These are phyloP conservation scores for Euphorbia peplus DNA, from an alignment of 345 rosid species.

Conservation along the genomic window DNA sequence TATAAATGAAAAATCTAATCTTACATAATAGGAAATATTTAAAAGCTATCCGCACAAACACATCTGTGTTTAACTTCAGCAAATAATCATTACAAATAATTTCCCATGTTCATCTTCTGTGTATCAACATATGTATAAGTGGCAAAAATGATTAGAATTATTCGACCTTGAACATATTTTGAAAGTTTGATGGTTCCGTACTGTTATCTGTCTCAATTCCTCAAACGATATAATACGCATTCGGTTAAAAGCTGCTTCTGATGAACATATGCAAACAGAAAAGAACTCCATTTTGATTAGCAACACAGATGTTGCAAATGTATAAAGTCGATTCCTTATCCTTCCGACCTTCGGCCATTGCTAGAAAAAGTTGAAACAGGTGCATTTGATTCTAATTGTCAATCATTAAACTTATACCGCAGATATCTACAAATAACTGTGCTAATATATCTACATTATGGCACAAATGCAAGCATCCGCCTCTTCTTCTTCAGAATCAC, in stretches of 20 bases:
- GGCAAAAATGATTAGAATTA: not conserved
- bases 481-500: slow-evolving; percentile 83
- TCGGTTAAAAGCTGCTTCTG: slow-evolving; percentile 16
- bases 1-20: not conserved
- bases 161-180: not conserved
- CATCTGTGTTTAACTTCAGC: not conserved
- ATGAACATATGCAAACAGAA: slow-evolving; percentile 7
- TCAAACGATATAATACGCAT: not conserved
- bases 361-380: slow-evolving; percentile 22
- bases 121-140: not conserved
- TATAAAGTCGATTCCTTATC: slow-evolving; percentile 24
- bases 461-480: slow-evolving; percentile 76
- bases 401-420: slow-evolving; percentile 12
- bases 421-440: slow-evolving; percentile 17
- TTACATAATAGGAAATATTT: not conserved
- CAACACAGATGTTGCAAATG: slow-evolving; percentile 10
- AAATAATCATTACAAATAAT: not conserved
- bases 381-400: slow-evolving; percentile 14
- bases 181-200: slow-evolving; percentile 13
- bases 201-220: slow-evolving; percentile 14
- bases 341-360: slow-evolving; percentile 18
- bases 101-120: not conserved
- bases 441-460: slow-evolving; percentile 60
- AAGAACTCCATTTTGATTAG: slow-evolving; percentile 6
- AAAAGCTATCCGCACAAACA: not conserved